Conservation (phyloP, 768 basidiomycete species). For the Boletus rubescentipes region DNA sequence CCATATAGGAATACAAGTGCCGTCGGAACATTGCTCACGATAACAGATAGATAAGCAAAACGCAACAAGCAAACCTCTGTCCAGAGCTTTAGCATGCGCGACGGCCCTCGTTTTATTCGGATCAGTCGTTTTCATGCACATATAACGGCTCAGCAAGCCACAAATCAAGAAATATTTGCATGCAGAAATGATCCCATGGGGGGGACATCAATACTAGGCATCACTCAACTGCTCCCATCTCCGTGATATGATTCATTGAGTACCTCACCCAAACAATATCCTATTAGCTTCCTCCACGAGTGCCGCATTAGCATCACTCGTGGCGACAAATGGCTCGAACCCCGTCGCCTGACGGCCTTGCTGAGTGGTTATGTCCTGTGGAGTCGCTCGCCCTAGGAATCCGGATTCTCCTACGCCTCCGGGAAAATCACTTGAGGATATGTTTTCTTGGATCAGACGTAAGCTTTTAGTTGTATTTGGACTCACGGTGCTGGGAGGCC, state of each 20-base stretch:
- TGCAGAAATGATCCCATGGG: not conserved
- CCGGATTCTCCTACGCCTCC: conserved; percentile 50
- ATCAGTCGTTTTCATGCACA: too few relatives aligned
- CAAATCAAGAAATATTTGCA: not conserved
- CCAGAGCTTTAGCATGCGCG: too few relatives aligned
- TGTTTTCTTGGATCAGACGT: not conserved
- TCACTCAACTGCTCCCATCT: not conserved
- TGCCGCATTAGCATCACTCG: conserved; percentile 7
- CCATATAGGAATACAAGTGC: too few relatives aligned
- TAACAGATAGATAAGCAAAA: too few relatives aligned
- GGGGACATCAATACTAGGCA: not conserved
- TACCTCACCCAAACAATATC: conserved; percentile 18
- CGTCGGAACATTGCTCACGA: too few relatives aligned
- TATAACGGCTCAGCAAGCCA: too few relatives aligned
- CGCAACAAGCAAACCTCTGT: too few relatives aligned
- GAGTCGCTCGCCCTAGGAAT: conserved; percentile 39
- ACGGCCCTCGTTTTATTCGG: too few relatives aligned
- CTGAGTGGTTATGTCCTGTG: conserved; percentile 32
- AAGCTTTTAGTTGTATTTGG: not conserved
- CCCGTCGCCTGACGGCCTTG: conserved; percentile 45
- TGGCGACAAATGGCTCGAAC: conserved; percentile 36
- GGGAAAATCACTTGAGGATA: conserved; percentile 45
- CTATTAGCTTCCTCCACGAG: conserved; percentile 31
- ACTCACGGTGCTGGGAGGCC: conserved; percentile 54
- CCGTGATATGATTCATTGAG: not conserved